Evolutionary conservation across 129 eudicot genomes (phyloP).

Genomic region (Tanacetum coccineum): DNA sequence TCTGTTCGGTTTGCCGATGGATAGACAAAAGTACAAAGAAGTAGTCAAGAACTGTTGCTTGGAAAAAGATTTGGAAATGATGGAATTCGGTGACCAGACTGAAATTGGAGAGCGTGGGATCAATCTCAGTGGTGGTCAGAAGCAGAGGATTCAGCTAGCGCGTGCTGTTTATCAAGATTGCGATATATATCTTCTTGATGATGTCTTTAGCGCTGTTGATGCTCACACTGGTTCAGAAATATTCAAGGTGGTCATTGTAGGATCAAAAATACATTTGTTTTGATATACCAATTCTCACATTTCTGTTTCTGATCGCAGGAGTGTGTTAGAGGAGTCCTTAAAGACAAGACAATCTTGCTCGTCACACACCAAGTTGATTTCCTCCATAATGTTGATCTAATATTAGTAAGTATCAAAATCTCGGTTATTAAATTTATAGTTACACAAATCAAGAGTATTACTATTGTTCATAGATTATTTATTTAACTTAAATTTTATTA

Average conservation of each 20-base stretch:
- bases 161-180: conserved; percentile 57
- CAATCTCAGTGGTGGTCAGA: conserved; percentile 60
- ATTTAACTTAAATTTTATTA: conserved; percentile 1
- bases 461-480: neutral
- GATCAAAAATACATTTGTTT: neutral
- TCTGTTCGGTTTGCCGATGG: conserved; percentile 78
- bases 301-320: conserved; percentile 31
- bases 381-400: conserved; percentile 47
- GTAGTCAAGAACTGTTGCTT: conserved; percentile 68
- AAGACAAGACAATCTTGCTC: conserved; percentile 47
- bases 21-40: conserved; percentile 48
- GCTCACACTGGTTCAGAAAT: conserved; percentile 56
- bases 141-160: conserved; percentile 57
- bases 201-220: conserved; percentile 57
- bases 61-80: conserved; percentile 87
- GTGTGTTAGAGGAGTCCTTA: conserved; percentile 47
- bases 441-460: too few species aligned
- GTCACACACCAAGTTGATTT: conserved; percentile 70
- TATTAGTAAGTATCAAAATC: conserved; percentile 32
- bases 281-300: neutral
- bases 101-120: conserved; percentile 63
- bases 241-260: conserved; percentile 36
- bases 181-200: conserved; percentile 58
- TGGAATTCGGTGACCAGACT: conserved; percentile 89
- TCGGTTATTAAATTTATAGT: neutral